Evolutionary conservation across 345 rosid species (phyloP).

Genomic region (Moricandia arvensis): DNA sequence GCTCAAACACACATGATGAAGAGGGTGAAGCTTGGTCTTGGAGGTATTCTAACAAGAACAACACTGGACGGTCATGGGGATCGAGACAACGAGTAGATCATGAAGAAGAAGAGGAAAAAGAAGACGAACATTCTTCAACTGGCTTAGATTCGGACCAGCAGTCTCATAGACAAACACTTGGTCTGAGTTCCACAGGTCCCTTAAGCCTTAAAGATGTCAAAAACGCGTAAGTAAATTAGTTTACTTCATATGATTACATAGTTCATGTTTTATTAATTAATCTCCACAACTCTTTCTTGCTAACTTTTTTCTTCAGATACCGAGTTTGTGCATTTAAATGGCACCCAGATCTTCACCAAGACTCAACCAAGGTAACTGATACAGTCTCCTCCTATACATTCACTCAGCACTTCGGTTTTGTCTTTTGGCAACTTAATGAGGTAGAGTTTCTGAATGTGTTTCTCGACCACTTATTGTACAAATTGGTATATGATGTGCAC

Average conservation of each 20-base stretch:
- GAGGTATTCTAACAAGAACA: slow-evolving; percentile 35
- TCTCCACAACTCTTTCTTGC: not conserved
- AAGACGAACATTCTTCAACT: slow-evolving; percentile 47
- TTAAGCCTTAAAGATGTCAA: slow-evolving; percentile 68
- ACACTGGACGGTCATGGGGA: slow-evolving; percentile 35
- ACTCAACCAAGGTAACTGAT: slow-evolving; percentile 48
- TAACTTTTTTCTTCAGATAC: slow-evolving; percentile 49
- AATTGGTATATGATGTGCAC: slow-evolving; percentile 8
- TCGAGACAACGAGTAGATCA: slow-evolving; percentile 48
- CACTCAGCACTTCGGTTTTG: too few species aligned
- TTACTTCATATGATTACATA: not conserved
- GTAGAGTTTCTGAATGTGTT: not conserved
- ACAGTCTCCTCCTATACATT: too few species aligned
- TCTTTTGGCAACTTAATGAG: not conserved
- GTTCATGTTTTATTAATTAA: not conserved
- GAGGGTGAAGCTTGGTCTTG: slow-evolving; percentile 40
- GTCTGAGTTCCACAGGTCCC: slow-evolving; percentile 66
- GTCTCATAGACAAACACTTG: slow-evolving; percentile 68
- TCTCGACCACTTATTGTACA: not conserved
- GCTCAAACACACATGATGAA: slow-evolving; percentile 52
- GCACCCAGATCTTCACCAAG: slow-evolving; percentile 94
- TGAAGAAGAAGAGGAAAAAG: slow-evolving; percentile 42
- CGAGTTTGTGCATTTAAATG: slow-evolving; percentile 39
- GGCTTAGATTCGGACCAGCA: slow-evolving; percentile 33
- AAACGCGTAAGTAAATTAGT: slow-evolving; percentile 53